Evolutionary conservation across 106 monocot genomes (phyloP), one percentile per base, ranked within the genome.

Genomic region (Dioscorea zingiberensis): DNA sequence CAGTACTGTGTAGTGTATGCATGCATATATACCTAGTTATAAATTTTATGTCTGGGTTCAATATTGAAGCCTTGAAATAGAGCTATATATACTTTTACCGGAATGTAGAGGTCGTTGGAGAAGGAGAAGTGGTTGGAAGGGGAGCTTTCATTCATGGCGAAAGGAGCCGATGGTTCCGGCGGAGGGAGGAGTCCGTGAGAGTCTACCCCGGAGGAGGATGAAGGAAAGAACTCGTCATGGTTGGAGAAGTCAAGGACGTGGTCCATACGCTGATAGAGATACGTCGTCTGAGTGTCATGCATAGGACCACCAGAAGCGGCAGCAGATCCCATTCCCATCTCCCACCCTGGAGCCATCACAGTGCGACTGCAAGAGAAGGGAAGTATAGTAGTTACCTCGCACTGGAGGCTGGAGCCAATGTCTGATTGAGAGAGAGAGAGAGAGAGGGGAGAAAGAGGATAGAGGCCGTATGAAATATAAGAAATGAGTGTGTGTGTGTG

Each of bases 231-330:
- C 55, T 69, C n/a, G 13, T 71, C 76, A 21, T 84, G 62, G 55
- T 81, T 79, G 71, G 84, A 78, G 64, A 92, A 87, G 63, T 92
- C 87, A 25, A 87, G 87, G 29, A 87, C 74, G 25, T 87, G 84
- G 44, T 92, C 91, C 1, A 92, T 63, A 11, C 77, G 48, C 18
- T 84, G 82, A 58, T 82, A 83, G 18, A 73, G 27, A 72, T 74
- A 87, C 24, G 75, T 12, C 28, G 80, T 30, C 18, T 48, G 2
- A 16, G 53, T 12, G 54, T 62, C 27, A 32, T 15, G 66, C 15
- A 28, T 56, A 6, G 47, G 47, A 15, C 64, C 26, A 27, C 58
- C 1, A 38, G 48, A 11, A 48, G 64, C 44, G 5, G 54, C 84
- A 64, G 75, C 79, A 23, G 60, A 48, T 11, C 59, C 69, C 48